Evolutionary conservation across 495 filamentous ascomycete genomes (phyloP).

Genomic region (Pyrenopolyporus hunteri): DNA sequence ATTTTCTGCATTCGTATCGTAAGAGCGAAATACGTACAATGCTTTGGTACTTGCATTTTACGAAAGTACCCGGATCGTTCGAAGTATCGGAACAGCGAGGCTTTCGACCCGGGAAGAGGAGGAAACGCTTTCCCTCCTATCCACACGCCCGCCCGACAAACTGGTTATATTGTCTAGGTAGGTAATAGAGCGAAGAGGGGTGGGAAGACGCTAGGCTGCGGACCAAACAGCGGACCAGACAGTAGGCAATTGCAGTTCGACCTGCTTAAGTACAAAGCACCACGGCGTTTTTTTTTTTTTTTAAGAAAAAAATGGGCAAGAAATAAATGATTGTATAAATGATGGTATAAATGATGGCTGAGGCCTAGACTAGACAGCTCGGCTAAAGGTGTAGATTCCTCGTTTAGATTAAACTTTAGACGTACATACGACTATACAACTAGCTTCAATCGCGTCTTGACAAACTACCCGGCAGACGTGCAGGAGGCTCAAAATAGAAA

Average conservation of each 20-base stretch:
- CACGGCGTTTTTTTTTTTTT: no score
- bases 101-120: slow-evolving; percentile 7
- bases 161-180: not conserved
- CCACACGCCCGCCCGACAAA: slow-evolving; percentile 10
- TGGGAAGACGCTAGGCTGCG: not conserved
- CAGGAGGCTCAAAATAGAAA: slow-evolving; percentile 37
- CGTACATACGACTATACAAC: slow-evolving; percentile 10
- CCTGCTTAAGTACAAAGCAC: slow-evolving; percentile 12
- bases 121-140: not conserved
- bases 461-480: slow-evolving; percentile 18
- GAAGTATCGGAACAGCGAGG: not conserved
- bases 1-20: slow-evolving; percentile 21
- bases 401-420: slow-evolving; percentile 24
- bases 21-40: slow-evolving; percentile 13
- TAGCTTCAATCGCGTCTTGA: slow-evolving; percentile 4
- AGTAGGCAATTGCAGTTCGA: slow-evolving; percentile 17
- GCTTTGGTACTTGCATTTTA: not conserved
- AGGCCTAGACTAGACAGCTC: slow-evolving; percentile 22
- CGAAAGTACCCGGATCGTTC: slow-evolving; percentile 1
- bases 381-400: slow-evolving; percentile 28
- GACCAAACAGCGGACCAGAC: slow-evolving; percentile 3
- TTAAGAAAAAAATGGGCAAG: not conserved
- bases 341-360: not conserved
- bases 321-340: no score
- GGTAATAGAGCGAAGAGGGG: not conserved